These are phyloP conservation scores for Botrytis cinerea DNA, from an alignment of 2,329 filamentous ascomycete species.

Conservation along the genomic window DNA sequence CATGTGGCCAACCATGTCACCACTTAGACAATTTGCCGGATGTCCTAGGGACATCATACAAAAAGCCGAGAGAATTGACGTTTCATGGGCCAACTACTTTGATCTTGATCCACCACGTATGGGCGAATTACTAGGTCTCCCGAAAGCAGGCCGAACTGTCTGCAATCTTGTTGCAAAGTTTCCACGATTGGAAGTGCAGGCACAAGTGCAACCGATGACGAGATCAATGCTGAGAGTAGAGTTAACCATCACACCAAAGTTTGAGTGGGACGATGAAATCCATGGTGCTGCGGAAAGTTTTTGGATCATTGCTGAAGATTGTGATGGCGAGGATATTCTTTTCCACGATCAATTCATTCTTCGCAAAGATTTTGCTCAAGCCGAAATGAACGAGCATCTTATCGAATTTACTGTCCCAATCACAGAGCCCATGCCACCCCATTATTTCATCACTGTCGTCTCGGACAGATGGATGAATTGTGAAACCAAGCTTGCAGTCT, in stretches of 20 bases:
- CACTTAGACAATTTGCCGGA: conserved; percentile 82
- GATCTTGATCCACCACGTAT: conserved; percentile 95
- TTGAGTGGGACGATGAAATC: conserved; percentile 89
- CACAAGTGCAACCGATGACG: conserved; percentile 92
- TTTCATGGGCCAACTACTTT: conserved; percentile 91
- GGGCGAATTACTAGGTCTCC: conserved; percentile 90
- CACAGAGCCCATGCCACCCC: conserved; percentile 95
- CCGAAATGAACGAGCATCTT: conserved; percentile 88
- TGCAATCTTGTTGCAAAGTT: conserved; percentile 90
- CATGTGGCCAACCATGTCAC: conserved; percentile 99
- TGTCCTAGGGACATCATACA: conserved; percentile 84
- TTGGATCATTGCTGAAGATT: conserved; percentile 97
- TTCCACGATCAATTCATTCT: conserved; percentile 94
- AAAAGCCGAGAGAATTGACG: conserved; percentile 93
- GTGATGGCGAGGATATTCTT: conserved; percentile 92
- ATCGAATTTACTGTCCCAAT: conserved; percentile 97
- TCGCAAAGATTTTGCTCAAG: conserved; percentile 81
- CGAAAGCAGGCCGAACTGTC: conserved; percentile 81
- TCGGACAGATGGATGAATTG: conserved; percentile 99
- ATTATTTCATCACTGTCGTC: conserved; percentile 94
- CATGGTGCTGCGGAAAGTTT: conserved; percentile 90
- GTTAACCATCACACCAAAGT: conserved; percentile 88
- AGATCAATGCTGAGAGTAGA: conserved; percentile 90
- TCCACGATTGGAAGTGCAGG: conserved; percentile 87
- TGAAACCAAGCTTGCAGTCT: conserved; percentile 88